A percentile compares a stretch with the other conserved stretches of the same genome.
These are phyloP conservation scores for Platanus orientalis DNA, from an alignment of 164 flowering plant species.

Conservation along the genomic window DNA sequence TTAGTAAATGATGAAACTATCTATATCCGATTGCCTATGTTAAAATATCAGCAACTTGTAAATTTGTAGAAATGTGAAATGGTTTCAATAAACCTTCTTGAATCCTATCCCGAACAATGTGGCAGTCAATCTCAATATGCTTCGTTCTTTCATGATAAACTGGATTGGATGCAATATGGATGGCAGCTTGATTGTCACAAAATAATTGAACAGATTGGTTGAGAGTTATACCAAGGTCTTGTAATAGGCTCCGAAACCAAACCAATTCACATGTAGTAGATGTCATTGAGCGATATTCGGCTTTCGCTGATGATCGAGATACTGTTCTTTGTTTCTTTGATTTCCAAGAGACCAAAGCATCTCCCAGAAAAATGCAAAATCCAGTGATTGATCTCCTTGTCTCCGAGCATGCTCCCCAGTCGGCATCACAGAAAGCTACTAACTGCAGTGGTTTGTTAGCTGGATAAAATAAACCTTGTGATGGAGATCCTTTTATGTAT, in stretches of 20 bases:
- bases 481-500: background rate
- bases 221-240: background rate
- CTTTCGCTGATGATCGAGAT: slow-evolving; percentile 2
- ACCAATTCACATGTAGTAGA: background rate
- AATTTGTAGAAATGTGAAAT: too few relatives aligned
- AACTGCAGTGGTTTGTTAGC: background rate
- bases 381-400: background rate
- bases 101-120: too few relatives aligned
- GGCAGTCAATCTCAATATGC: too few relatives aligned
- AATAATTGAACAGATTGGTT: too few relatives aligned
- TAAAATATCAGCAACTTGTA: too few relatives aligned
- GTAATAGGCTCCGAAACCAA: background rate
- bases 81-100: too few relatives aligned
- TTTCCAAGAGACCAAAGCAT: slow-evolving; percentile 4
- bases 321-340: background rate
- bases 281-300: slow-evolving; percentile 5
- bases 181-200: too few relatives aligned
- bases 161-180: too few relatives aligned
- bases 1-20: too few relatives aligned
- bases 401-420: background rate
- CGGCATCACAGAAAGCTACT: background rate
- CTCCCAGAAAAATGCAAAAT: slow-evolving; percentile 5
- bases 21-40: too few relatives aligned
- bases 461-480: background rate
- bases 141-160: too few relatives aligned